Conservation (phyloP, 768 basidiomycete species). For the Podaxis mareebaensis region DNA sequence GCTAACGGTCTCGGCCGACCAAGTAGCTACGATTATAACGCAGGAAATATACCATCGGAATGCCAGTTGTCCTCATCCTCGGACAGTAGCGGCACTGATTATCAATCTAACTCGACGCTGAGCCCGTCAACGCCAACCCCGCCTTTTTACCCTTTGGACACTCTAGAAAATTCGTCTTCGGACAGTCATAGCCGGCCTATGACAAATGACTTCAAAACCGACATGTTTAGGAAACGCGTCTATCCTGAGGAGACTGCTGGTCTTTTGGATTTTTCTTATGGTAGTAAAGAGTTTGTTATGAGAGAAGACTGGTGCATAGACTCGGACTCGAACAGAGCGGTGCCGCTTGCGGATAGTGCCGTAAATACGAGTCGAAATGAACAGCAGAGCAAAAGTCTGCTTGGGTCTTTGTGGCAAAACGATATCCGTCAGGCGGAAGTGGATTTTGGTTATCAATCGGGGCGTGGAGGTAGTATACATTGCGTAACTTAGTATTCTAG, state of each 20-base stretch:
- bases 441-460: not conserved
- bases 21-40: slow-evolving; percentile 2
- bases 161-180: not conserved
- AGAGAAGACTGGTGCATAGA: not conserved
- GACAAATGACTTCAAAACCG: not conserved
- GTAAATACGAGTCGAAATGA: not conserved
- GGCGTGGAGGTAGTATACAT: not conserved
- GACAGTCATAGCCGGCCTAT: not conserved
- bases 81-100: not conserved
- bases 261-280: not conserved
- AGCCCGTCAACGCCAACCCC: slow-evolving; percentile 1
- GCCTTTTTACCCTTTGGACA: slow-evolving; percentile 5
- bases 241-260: not conserved
- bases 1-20: not conserved
- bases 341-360: not conserved
- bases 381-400: not conserved
- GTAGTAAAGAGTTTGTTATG: not conserved
- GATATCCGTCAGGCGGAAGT: not conserved
- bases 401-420: not conserved
- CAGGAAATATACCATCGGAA: not conserved
- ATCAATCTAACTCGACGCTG: slow-evolving; percentile 1
- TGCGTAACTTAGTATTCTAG: not conserved
- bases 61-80: not conserved
- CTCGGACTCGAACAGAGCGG: not conserved
- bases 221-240: not conserved